These are phyloP conservation scores for Pseudocercospora macadamiae DNA, from an alignment of 2,329 filamentous ascomycete genomes.

Conservation along the genomic window DNA sequence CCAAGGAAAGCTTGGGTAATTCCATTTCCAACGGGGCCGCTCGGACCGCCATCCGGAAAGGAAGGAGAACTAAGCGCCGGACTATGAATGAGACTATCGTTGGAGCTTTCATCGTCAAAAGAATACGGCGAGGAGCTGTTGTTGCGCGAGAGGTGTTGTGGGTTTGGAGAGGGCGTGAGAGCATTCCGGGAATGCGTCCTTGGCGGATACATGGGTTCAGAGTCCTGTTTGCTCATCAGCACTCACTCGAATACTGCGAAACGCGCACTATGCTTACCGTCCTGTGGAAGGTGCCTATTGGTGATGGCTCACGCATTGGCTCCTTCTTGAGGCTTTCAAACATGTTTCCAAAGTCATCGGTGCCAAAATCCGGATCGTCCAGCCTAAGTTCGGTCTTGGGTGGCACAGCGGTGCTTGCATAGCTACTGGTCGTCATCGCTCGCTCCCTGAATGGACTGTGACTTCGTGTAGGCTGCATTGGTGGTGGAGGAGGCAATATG, in stretches of 20 bases:
- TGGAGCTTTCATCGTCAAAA: slow-evolving; percentile 35
- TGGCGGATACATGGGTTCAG: slow-evolving; percentile 39
- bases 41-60: slow-evolving; percentile 27
- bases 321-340: slow-evolving; percentile 37
- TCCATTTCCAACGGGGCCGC: slow-evolving; percentile 25
- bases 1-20: slow-evolving; percentile 35
- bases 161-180: slow-evolving; percentile 34
- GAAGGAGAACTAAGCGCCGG: slow-evolving; percentile 35
- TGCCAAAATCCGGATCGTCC: slow-evolving; percentile 36
- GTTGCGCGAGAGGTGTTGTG: slow-evolving; percentile 24
- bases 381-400: slow-evolving; percentile 33
- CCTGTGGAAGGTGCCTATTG: slow-evolving; percentile 24
- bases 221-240: slow-evolving; percentile 32
- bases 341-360: slow-evolving; percentile 42
- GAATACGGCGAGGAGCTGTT: slow-evolving; percentile 37
- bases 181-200: slow-evolving; percentile 36
- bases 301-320: slow-evolving; percentile 25
- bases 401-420: slow-evolving; percentile 45
- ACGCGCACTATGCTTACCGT: slow-evolving; percentile 19
- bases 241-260: slow-evolving; percentile 2
- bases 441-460: slow-evolving; percentile 41
- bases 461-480: slow-evolving; percentile 8
- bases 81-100: slow-evolving; percentile 36
- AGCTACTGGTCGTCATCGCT: slow-evolving; percentile 43
- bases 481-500: neutral